A percentile compares a stretch with the other conserved stretches of the same genome.
phyloP scores from a whole-genome alignment of 2,329 filamentous ascomycete genomes.

The Dactylonectria macrodidyma region DNA sequence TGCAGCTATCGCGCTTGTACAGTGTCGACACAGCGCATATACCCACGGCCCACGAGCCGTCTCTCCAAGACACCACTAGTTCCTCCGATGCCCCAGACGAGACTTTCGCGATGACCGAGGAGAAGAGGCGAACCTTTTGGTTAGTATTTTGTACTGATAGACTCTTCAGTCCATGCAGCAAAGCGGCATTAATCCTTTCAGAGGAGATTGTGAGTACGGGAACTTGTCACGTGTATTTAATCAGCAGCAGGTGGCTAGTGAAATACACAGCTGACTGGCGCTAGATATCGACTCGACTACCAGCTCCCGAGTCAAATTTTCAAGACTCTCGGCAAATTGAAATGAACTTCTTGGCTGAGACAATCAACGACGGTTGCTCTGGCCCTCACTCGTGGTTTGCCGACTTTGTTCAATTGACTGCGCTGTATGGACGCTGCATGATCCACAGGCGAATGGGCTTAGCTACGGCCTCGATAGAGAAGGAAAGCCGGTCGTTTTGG shows the following conservation, averaged over 20 bases:
- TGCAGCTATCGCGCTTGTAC: not conserved
- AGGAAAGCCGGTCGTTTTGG: not conserved
- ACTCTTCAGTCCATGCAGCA: not conserved
- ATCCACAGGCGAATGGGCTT: not conserved
- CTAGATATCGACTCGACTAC: not conserved
- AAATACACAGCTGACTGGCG: too few relatives aligned
- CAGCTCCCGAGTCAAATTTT: not conserved
- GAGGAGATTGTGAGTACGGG: not conserved
- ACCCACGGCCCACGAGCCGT: not conserved
- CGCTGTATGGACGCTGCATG: not conserved
- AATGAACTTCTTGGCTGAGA: not conserved
- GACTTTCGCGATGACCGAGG: not conserved
- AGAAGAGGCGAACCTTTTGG: constrained; percentile 2
- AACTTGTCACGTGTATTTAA: not conserved
- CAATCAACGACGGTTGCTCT: not conserved
- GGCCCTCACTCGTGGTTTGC: not conserved
- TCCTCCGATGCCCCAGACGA: not conserved
- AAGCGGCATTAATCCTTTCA: not conserved
- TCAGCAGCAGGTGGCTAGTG: not conserved
- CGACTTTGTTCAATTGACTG: not conserved
- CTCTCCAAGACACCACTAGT: not conserved
- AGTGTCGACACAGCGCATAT: not conserved
- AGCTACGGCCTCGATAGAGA: not conserved
- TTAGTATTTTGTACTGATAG: not conserved
- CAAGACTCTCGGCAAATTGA: not conserved